phyloP scores from a whole-genome alignment of 2,329 filamentous ascomycete genomes.

The Ceratocystis huliohia region DNA sequence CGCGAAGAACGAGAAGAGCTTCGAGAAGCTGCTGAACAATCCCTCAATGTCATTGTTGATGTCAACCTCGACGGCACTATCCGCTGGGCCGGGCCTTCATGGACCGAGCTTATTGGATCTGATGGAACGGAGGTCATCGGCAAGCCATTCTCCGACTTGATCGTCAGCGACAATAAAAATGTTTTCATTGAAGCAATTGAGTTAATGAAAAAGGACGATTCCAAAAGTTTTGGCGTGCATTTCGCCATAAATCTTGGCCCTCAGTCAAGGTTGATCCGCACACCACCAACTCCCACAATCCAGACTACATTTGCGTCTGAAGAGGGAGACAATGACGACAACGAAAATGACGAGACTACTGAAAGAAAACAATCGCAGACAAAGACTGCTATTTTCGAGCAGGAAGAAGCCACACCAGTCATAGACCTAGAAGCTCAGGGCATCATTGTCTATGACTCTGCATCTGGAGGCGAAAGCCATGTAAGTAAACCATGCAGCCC shows the following conservation, averaged over 20 bases:
- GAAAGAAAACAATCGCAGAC: slow-evolving; percentile 14
- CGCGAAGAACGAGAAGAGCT: slow-evolving; percentile 87
- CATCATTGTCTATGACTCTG: slow-evolving; percentile 92
- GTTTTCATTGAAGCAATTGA: slow-evolving; percentile 76
- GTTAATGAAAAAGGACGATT: slow-evolving; percentile 84
- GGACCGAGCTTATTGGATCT: slow-evolving; percentile 84
- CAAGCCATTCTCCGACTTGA: slow-evolving; percentile 63
- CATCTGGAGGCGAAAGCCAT: slow-evolving; percentile 77
- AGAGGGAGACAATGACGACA: slow-evolving; percentile 25
- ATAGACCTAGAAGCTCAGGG: slow-evolving; percentile 88
- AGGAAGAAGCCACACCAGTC: slow-evolving; percentile 31
- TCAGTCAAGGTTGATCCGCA: slow-evolving; percentile 34
- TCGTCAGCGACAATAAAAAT: slow-evolving; percentile 63
- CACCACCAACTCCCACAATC: slow-evolving; percentile 17
- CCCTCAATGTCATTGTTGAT: slow-evolving; percentile 90
- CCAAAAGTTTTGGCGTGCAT: slow-evolving; percentile 77
- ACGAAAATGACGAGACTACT: slow-evolving; percentile 25
- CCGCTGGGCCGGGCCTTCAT: slow-evolving; percentile 93
- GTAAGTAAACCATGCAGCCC: slow-evolving; percentile 42
- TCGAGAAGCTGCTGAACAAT: slow-evolving; percentile 90
- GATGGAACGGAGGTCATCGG: slow-evolving; percentile 59
- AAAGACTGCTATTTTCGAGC: slow-evolving; percentile 32
- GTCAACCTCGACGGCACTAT: slow-evolving; percentile 80
- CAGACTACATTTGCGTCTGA: slow-evolving; percentile 29
- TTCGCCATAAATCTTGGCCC: slow-evolving; percentile 62